Percentiles rank a stretch among this genome's conserved stretches.
These are phyloP conservation scores for Lecanicillium sp. DNA, from an alignment of 2,329 filamentous ascomycete genomes.

Conservation along the genomic window DNA sequence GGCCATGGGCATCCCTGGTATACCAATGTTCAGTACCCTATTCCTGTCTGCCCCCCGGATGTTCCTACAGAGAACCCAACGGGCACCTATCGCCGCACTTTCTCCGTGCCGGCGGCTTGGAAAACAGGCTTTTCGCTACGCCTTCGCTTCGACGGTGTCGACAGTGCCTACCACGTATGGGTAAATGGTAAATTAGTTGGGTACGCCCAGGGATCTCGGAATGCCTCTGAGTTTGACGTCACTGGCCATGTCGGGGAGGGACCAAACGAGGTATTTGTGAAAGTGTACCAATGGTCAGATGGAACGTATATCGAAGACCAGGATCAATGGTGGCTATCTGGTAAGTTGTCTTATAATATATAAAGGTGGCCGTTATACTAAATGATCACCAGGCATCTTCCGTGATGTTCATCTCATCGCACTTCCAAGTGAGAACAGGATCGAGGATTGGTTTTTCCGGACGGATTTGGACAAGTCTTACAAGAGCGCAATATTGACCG, in stretches of 20 bases:
- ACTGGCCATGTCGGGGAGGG: constrained; percentile 35
- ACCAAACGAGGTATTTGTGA: constrained; percentile 50
- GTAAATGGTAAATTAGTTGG: constrained; percentile 57
- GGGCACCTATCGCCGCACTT: constrained; percentile 51
- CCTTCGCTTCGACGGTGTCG: constrained; percentile 63
- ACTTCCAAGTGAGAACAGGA: constrained; percentile 40
- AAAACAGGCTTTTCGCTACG: constrained; percentile 41
- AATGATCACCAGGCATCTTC: constrained; percentile 43
- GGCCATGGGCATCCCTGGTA: constrained; percentile 61
- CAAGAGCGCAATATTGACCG: constrained; percentile 39
- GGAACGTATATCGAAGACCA: constrained; percentile 64
- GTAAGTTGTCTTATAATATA: constrained; percentile 22
- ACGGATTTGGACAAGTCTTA: constrained; percentile 45
- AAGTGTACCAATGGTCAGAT: constrained; percentile 65
- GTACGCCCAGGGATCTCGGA: constrained; percentile 61
- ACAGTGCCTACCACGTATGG: constrained; percentile 64
- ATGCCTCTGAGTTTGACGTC: constrained; percentile 63
- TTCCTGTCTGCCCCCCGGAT: constrained; percentile 56
- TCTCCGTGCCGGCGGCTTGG: constrained; percentile 43
- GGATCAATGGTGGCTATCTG: constrained; percentile 62
- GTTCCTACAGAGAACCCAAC: constrained; percentile 57
- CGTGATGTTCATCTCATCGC: constrained; percentile 56
- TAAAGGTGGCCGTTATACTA: not conserved
- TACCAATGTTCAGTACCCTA: constrained; percentile 60
- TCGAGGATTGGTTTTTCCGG: constrained; percentile 52